Evolutionary conservation across 2,329 filamentous ascomycete species (phyloP).

Genomic region (Fusarium coicis): DNA sequence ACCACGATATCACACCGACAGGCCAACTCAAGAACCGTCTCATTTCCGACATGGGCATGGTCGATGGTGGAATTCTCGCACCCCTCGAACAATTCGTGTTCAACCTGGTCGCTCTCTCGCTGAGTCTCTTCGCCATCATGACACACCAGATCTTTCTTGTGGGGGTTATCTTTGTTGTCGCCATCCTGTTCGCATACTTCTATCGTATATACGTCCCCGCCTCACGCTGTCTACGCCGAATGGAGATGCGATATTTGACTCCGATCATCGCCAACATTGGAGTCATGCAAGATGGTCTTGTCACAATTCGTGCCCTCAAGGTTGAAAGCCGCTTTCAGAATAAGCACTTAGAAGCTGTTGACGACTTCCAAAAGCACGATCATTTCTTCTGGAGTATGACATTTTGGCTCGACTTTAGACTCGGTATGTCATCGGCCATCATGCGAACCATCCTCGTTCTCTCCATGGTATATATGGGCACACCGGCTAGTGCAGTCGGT

Average conservation of each 20-base stretch:
- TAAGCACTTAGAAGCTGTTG: conserved; percentile 81
- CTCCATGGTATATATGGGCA: conserved; percentile 78
- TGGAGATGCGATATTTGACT: conserved; percentile 90
- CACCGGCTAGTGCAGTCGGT: conserved; percentile 81
- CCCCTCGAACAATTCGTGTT: conserved; percentile 79
- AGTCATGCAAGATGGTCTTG: conserved; percentile 84
- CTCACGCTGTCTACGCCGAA: conserved; percentile 82
- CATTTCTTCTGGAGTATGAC: conserved; percentile 95
- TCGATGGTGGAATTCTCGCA: conserved; percentile 85
- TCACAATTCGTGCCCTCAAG: conserved; percentile 85
- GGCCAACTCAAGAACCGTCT: conserved; percentile 92
- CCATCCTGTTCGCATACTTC: conserved; percentile 74
- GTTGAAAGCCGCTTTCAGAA: conserved; percentile 83
- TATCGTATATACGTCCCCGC: conserved; percentile 84
- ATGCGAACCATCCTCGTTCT: conserved; percentile 80
- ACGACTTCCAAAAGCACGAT: conserved; percentile 93
- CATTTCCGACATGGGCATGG: conserved; percentile 88
- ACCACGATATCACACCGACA: conserved; percentile 90
- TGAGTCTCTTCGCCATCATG: conserved; percentile 81
- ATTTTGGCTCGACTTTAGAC: conserved; percentile 84
- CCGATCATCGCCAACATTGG: conserved; percentile 94
- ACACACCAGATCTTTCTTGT: conserved; percentile 83
- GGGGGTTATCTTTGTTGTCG: conserved; percentile 74
- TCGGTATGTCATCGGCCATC: conserved; percentile 68
- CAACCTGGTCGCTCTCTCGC: conserved; percentile 75